phyloP scores from a whole-genome alignment of 176 grass and related monocot species.

The Urochloa ruziziensis region DNA sequence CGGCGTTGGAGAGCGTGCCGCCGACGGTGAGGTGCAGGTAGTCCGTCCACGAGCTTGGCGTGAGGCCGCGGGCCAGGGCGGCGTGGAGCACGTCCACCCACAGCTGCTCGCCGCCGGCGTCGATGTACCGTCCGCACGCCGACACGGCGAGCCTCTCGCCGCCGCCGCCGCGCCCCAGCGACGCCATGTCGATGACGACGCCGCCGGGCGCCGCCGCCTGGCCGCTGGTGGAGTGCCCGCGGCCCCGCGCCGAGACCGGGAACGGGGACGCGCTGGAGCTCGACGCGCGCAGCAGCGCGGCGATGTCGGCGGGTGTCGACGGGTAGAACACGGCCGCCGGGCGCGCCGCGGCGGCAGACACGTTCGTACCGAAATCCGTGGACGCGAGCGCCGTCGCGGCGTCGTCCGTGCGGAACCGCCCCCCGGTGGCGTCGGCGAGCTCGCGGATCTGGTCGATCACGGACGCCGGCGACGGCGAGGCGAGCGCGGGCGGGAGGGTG shows the following conservation, averaged over 20 bases:
- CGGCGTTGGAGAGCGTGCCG: conserved; percentile 75
- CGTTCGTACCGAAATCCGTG: conserved; percentile 58
- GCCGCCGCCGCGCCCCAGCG: conserved; percentile 17
- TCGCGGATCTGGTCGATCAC: conserved; percentile 1
- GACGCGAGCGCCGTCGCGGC: conserved; percentile 10
- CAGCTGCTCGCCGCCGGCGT: conserved; percentile 76
- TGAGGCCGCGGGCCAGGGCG: conserved; percentile 37
- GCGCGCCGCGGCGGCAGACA: not conserved
- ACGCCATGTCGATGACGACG: conserved; percentile 61
- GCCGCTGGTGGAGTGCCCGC: conserved; percentile 55
- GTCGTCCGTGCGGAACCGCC: conserved; percentile 25
- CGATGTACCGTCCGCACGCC: conserved; percentile 22
- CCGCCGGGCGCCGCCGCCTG: conserved; percentile 48
- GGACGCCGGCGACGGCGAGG: not conserved
- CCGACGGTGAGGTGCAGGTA: conserved; percentile 70
- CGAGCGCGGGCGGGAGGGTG: not conserved
- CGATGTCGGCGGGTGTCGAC: conserved; percentile 51
- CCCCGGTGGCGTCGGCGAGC: conserved; percentile 5
- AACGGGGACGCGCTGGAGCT: conserved; percentile 32
- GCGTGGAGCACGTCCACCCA: conserved; percentile 68
- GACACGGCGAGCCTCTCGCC: conserved; percentile 23
- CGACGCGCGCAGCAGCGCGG: conserved; percentile 47
- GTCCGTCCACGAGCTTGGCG: conserved; percentile 55
- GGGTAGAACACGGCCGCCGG: conserved; percentile 60
- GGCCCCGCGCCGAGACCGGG: conserved; percentile 49